Conservation (phyloP, 2,329 filamentous ascomycete genomes). For the Cyphellophora europaea region DNA sequence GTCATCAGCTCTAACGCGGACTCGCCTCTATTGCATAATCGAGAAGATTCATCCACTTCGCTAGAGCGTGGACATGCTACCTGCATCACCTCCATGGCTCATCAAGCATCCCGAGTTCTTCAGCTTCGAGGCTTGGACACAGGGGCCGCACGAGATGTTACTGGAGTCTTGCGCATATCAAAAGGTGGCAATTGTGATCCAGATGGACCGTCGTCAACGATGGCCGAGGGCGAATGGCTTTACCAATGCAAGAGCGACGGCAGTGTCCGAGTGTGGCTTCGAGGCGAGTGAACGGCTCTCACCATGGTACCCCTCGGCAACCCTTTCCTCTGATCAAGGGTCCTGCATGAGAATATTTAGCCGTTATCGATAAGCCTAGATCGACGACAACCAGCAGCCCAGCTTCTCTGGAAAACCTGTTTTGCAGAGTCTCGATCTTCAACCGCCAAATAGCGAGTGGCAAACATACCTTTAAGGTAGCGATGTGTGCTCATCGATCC, state of each 20-base stretch:
- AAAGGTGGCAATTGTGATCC: conserved; percentile 39
- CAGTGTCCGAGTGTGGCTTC: conserved; percentile 71
- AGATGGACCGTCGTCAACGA: conserved; percentile 12
- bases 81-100: conserved; percentile 63
- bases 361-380: no score
- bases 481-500: no score
- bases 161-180: conserved; percentile 73
- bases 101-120: conserved; percentile 63
- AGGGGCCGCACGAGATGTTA: conserved; percentile 82
- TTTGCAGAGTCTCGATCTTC: no score
- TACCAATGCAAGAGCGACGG: conserved; percentile 77
- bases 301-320: no score
- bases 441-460: no score
- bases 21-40: conserved; percentile 53
- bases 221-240: conserved; percentile 60
- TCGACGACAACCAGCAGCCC: no score
- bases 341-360: no score
- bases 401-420: no score
- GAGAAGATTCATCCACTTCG: conserved; percentile 38
- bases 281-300: conserved; percentile 50
- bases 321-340: no score
- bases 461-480: no score
- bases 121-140: conserved; percentile 71
- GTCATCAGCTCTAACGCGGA: conserved; percentile 65
- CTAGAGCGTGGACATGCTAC: conserved; percentile 63